A percentile compares a stretch with the other conserved stretches of the same genome.
These are phyloP conservation scores for Termitomyces sp. DNA, from an alignment of 1,284 basidiomycete genomes.

Conservation along the genomic window DNA sequence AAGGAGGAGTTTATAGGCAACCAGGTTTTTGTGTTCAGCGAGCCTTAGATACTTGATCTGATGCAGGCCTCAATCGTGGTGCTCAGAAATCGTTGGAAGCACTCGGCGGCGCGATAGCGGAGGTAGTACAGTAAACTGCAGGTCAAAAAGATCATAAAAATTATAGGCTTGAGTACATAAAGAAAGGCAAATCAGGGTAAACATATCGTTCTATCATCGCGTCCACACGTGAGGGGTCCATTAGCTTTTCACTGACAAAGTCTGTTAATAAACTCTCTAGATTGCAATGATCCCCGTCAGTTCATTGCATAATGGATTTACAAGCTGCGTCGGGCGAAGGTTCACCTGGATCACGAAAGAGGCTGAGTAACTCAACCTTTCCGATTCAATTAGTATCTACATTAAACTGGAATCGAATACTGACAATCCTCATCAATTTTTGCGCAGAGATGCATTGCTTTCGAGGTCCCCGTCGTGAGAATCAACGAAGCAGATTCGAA, in stretches of 20 bases:
- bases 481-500: background rate
- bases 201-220: background rate
- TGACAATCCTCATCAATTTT: background rate
- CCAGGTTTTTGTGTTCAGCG: background rate
- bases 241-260: background rate
- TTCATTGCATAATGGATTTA: background rate
- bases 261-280: background rate
- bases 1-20: too few relatives aligned
- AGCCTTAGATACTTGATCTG: background rate
- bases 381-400: background rate
- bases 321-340: background rate
- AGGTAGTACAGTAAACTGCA: too few relatives aligned
- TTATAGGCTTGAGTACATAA: background rate
- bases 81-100: background rate
- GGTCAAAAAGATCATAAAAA: too few relatives aligned
- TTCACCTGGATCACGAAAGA: too few relatives aligned
- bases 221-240: background rate
- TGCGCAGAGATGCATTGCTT: background rate
- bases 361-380: background rate
- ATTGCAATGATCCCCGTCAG: constrained; percentile 1
- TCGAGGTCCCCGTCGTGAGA: background rate
- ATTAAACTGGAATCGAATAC: background rate
- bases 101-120: background rate
- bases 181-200: background rate
- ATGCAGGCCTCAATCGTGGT: background rate